A percentile compares a stretch with the other conserved stretches of the same genome.
phyloP scores from a whole-genome alignment of 305 asterid genomes.

The Petunia hybrid region DNA sequence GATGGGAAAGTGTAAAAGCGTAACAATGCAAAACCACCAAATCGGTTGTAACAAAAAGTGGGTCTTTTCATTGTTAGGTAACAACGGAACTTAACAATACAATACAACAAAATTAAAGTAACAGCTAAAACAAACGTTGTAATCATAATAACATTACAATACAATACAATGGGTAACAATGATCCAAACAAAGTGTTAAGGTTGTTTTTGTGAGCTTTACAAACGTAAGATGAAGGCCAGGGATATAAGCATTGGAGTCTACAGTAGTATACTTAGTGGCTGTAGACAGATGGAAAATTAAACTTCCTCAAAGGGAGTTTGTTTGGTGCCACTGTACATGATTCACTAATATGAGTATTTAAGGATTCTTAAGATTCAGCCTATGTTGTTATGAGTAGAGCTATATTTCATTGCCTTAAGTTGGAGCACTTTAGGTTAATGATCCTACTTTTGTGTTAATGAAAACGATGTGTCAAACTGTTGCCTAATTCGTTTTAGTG shows the following conservation, averaged over 20 bases:
- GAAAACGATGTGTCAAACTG: background rate
- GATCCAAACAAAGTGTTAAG: too few species aligned
- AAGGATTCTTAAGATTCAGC: background rate
- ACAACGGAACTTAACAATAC: too few species aligned
- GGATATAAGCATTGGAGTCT: slow-evolving; percentile 1
- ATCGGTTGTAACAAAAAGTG: too few species aligned
- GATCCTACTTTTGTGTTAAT: background rate
- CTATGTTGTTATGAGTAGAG: background rate
- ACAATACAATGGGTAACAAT: too few species aligned
- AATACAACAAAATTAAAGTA: too few species aligned
- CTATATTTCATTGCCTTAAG: background rate
- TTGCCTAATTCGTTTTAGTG: background rate
- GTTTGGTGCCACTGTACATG: background rate
- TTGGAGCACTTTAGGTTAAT: background rate
- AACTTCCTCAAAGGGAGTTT: background rate
- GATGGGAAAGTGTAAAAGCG: too few species aligned
- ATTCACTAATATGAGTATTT: too few species aligned
- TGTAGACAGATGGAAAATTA: background rate
- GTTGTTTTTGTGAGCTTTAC: background rate
- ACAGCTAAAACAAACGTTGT: too few species aligned
- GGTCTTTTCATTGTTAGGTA: too few species aligned
- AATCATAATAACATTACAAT: too few species aligned
- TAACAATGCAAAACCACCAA: too few species aligned
- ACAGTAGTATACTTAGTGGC: background rate
- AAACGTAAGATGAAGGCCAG: background rate